Evolutionary conservation across 192 early-diverging fungal genomes (phyloP), one percentile per base, ranked within the genome.

Genomic region (Coemansia guatemalensis): DNA sequence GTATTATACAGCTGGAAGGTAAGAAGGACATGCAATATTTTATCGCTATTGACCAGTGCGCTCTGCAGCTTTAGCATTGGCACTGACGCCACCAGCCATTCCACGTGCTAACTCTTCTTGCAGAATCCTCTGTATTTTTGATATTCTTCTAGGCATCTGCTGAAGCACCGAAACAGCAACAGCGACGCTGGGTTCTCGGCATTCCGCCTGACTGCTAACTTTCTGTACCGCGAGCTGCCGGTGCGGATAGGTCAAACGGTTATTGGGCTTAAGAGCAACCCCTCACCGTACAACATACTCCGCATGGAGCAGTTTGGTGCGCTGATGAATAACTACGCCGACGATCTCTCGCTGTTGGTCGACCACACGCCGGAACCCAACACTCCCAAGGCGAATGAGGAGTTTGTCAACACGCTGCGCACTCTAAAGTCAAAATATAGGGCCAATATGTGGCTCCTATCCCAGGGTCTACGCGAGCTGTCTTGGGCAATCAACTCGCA

Each of bases 161-260:
- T 78, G 33, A 78, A 78, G 64, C 69, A 78, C 41, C 62, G 75
- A 29, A 78, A 78, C 49, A 69, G 53, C 59, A 56, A 58, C 49
- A 68, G 67, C 60, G 69, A 73, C 48, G 74, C 61, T 9, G 70
- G 75, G 20, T 60, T 68, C 44, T 68, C 75, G 20, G 75, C 74
- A 35, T 73, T 74, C 35, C 70, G 69, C 21, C 71, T 82, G 39
- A 73, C 85, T 3, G 84, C 85, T 1, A 67, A 71, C 30, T 86
- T 86, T 39, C 49, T 86, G 61, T 70, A 85, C 68, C 82, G 76
- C 54, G 84, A 86, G 56, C 68, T 86, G 50, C 82, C 84, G 20
- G 81, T 85, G 49, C 79, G 85, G n/a, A 72, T 86, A 23, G 82
- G 82, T 9, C 84, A 86, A 62, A 81, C 84, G 4, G 65, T 82